Evolutionary conservation across 306 rosid species (phyloP), one percentile per base, ranked within the genome.

Genomic region (Malus sylvestris): DNA sequence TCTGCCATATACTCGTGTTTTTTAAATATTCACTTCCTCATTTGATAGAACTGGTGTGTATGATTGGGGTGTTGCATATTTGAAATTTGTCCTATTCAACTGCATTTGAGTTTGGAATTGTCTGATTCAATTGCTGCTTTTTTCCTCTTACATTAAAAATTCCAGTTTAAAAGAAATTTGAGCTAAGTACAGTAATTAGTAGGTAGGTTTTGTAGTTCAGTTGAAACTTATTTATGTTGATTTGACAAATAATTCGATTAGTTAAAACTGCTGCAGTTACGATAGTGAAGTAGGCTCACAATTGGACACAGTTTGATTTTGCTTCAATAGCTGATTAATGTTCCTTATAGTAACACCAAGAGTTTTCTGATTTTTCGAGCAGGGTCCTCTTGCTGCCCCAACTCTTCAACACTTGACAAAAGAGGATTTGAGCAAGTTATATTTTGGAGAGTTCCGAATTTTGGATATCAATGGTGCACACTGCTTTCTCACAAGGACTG

Each of bases 351-450:
- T 74, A 27, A 72, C 74, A 66, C 64, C 6, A 16, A 45, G 71
- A 64, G 49, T 71, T 78, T 77, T 59, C 76, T 33, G 4, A 55
- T 86, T 72, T 77, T 32, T 10, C 78, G 55, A 79, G 46, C 86
- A 91, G 98, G 98, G 98, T 70, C 98, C 97, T 80, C 97, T 94
- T 86, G 94, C 97, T 81, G 96, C 88, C 45, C 91, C 96, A 62
- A 85, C 80, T 84, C 98, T 94, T 83, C 98, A 94, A 84, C 89
- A 87, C 83, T 82, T 94, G 86, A 90, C 93, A 18, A 93, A 90
- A 81, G 91, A 88, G 4, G 91, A 94, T 85, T 73, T 94, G 90
- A 90, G 97, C 89, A 94, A 89, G 88, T 23, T 94, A 9, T 94
- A 87, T 79, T 94, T 91, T 72, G 97, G 98, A 42, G 91, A 88